These are phyloP conservation scores for Xylaria multiplex DNA, from an alignment of 2,329 filamentous ascomycete genomes.

Conservation along the genomic window DNA sequence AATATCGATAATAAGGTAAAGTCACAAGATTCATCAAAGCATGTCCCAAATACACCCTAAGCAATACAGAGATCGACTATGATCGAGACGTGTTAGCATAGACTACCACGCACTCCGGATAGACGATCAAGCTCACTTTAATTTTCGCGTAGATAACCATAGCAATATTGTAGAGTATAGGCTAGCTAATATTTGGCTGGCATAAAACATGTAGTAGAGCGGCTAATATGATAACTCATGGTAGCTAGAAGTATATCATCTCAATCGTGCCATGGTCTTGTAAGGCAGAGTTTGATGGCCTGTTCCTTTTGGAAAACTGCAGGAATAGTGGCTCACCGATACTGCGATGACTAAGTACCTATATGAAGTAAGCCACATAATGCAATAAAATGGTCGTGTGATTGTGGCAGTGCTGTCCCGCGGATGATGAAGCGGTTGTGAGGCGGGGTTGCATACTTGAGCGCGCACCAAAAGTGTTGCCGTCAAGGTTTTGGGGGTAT, in stretches of 20 bases:
- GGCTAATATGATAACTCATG: not conserved
- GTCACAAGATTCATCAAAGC: constrained; percentile 37
- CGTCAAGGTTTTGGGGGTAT: not conserved
- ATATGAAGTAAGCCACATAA: not conserved
- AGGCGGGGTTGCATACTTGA: constrained; percentile 2
- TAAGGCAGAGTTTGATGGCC: too few relatives aligned
- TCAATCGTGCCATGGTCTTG: too few relatives aligned
- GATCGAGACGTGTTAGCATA: not conserved
- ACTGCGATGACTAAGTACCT: not conserved
- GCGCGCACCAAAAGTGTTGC: not conserved
- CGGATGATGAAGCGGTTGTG: not conserved
- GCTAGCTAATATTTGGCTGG: not conserved
- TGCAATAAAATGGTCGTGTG: not conserved
- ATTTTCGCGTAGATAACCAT: not conserved
- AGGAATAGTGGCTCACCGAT: not conserved
- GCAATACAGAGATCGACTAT: not conserved
- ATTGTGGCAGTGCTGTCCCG: not conserved
- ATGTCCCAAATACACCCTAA: constrained; percentile 3
- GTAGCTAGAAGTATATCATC: not conserved
- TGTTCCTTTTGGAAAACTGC: too few relatives aligned
- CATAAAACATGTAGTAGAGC: not conserved
- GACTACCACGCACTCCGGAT: not conserved
- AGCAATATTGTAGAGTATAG: not conserved
- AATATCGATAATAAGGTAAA: constrained; percentile 45
- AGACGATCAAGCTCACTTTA: not conserved